Base-by-base conservation (phyloP, 768 basidiomycete genomes). In the Hygrophoropsis aurantiaca region DNA sequence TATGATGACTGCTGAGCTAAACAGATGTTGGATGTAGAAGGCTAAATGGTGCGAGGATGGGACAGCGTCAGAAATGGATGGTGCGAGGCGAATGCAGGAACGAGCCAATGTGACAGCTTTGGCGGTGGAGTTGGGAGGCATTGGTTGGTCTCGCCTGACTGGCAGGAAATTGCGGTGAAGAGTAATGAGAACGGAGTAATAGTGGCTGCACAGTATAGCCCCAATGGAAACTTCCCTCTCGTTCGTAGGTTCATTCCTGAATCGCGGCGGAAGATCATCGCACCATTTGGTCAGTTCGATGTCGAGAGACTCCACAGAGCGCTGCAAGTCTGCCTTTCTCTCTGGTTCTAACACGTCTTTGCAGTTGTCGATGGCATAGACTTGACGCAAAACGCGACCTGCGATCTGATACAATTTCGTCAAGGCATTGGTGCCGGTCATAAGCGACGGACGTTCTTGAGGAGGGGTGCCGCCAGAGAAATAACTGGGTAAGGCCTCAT, bases 81-180 rank as follows among this genome's bases (percentile, higher is more conserved):
- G 85, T 3, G 90, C 90, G 19, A 93, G 79, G 21, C 82, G 82
- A 47, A 92, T 90, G 66, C 87, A 93, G 24, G 84, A 88, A 4
- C 90, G 85, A 23, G 91, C 90, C 37, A 88, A 88, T 20, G 85
- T 80, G 38, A 92, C 85, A 2, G 90, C 91, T 61, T 88, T 91
- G 19, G 77, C 73, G 2, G 85, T 85, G 16, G 91, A 92, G 52
- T 81, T 82, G 5, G 86, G 80, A 23, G 79, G 78, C 18, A 83
- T 72, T 9, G 79, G 74, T 57, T 84, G 81, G 53, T 88, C 90
- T 25, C 77, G 81, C 60, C 79, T 84, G 41, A 90, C 82, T 9
- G 90, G 91, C 7, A 93, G 73, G 56, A 92, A 84, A 64, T 92
- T 92, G 40, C 91, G 89, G 59, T 93, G 91, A 40, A 93, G 80